Evolutionary conservation across 2,329 filamentous ascomycete species (phyloP).

Genomic region (Albophoma yamanashiensis): DNA sequence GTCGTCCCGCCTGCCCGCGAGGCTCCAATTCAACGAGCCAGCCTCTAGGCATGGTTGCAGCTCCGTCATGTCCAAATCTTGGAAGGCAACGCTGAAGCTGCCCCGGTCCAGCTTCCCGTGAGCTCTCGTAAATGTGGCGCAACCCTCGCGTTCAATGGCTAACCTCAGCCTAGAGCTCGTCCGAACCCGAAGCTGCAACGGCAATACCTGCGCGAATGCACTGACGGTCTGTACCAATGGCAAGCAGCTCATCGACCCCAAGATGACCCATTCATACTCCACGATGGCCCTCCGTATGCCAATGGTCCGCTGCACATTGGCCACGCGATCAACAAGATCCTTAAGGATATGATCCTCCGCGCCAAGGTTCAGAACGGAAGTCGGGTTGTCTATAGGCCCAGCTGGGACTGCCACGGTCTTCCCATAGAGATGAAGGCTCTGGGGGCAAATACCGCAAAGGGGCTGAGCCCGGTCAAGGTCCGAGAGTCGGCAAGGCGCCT

Average conservation of each 20-base stretch:
- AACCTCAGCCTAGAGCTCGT: slow-evolving; percentile 31
- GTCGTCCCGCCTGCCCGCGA: slow-evolving; percentile 4
- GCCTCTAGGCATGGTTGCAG: slow-evolving; percentile 15
- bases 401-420: slow-evolving; percentile 96
- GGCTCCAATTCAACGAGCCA: slow-evolving; percentile 4
- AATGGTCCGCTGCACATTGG: slow-evolving; percentile 88
- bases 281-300: slow-evolving; percentile 95
- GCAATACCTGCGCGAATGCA: slow-evolving; percentile 62
- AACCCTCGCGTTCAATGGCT: background rate
- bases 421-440: slow-evolving; percentile 96
- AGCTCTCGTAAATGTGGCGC: slow-evolving; percentile 11
- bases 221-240: slow-evolving; percentile 85
- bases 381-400: slow-evolving; percentile 72
- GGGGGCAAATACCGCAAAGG: slow-evolving; percentile 36
- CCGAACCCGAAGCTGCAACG: slow-evolving; percentile 37
- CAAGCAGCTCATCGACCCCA: slow-evolving; percentile 51
- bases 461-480: slow-evolving; percentile 44
- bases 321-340: slow-evolving; percentile 91
- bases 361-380: slow-evolving; percentile 63
- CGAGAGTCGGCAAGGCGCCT: slow-evolving; percentile 54
- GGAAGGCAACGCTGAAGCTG: slow-evolving; percentile 65
- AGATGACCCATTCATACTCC: slow-evolving; percentile 61
- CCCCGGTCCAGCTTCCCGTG: slow-evolving; percentile 67
- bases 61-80: slow-evolving; percentile 42
- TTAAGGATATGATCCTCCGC: slow-evolving; percentile 88